phyloP scores from a whole-genome alignment of 306 rosid genomes.

The Vicia faba region DNA sequence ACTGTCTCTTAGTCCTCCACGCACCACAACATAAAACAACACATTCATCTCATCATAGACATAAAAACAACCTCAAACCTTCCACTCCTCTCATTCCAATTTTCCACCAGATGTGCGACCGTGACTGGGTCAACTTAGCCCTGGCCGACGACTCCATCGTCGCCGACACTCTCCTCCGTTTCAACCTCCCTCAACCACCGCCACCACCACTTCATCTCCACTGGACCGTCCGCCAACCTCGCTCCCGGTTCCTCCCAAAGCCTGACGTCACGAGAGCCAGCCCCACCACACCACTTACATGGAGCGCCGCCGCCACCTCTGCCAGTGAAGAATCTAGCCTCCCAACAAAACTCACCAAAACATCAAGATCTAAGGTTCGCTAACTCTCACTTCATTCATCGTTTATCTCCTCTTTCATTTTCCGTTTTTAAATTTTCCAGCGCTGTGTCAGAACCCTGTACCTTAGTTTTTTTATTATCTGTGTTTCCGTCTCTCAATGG shows the following conservation, averaged over 20 bases:
- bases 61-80: not conserved
- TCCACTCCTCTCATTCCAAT: no score
- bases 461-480: no score
- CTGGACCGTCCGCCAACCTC: constrained; percentile 84
- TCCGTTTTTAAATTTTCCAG: not conserved
- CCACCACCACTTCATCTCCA: constrained; percentile 39
- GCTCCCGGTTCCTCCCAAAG: constrained; percentile 54
- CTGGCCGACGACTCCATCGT: constrained; percentile 63
- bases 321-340: constrained; percentile 69
- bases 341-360: constrained; percentile 26
- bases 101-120: constrained; percentile 46
- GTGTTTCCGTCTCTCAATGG: no score
- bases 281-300: constrained; percentile 90
- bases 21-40: not conserved
- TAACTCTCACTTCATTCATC: not conserved
- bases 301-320: constrained; percentile 76
- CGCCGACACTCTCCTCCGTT: constrained; percentile 54
- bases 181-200: constrained; percentile 33
- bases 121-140: constrained; percentile 75
- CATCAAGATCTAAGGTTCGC: constrained; percentile 83
- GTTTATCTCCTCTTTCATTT: not conserved
- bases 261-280: constrained; percentile 58
- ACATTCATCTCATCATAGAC: not conserved
- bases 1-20: not conserved
- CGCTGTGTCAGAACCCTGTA: no score